Evolutionary conservation across 257 asterid species (phyloP), one percentile per base, ranked within the genome.

Genomic region (Solanum megistacrolobum): DNA sequence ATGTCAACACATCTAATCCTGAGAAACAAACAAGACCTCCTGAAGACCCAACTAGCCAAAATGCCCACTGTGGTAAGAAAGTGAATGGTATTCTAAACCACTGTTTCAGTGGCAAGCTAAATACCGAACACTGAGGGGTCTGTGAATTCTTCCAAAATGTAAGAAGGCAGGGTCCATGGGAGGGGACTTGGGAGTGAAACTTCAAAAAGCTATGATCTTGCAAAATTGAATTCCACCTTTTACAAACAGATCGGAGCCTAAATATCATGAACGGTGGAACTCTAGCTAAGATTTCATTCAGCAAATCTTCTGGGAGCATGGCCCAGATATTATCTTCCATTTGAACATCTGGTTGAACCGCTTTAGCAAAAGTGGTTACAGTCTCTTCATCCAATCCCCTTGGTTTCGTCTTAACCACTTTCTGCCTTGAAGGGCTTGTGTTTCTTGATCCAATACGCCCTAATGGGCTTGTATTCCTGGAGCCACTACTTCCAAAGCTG

Each of bases 251-350:
- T 46, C 99, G 97, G 71, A 97, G 98, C 39, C 95, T 93, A 69
- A 96, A 97, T 65, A 97, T 95, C 94, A 94, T 97, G 90, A 97
- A 97, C 3, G 99, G 99, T 5, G 99, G 99, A 76, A 97, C 92
- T 89, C 99, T 95, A 76, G 98, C 99, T 79, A 97, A 91, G 82
- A 97, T 97, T 90, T 97, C 99, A 79, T 95, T 94, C 87, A 97
- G 68, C 87, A 97, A 90, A 93, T 96, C 99, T 88, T 97, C 99
- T 1, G 99, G 99, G 55, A 97, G 92, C 98, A 93, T 96, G 85
- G 99, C 95, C 99, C 99, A 97, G 84, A 97, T 94, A 79, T 90
- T 96, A 88, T 97, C 99, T 90, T 97, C 99, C 99, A 97, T 97
- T 73, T 92, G 99, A 46, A 97, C 91, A 89, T 96, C 99, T 0